Percentiles rank a stretch among this genome's conserved stretches.
Evolutionary conservation across 2,329 filamentous ascomycete species (phyloP).

Genomic region (Beauveria brongniartii): DNA sequence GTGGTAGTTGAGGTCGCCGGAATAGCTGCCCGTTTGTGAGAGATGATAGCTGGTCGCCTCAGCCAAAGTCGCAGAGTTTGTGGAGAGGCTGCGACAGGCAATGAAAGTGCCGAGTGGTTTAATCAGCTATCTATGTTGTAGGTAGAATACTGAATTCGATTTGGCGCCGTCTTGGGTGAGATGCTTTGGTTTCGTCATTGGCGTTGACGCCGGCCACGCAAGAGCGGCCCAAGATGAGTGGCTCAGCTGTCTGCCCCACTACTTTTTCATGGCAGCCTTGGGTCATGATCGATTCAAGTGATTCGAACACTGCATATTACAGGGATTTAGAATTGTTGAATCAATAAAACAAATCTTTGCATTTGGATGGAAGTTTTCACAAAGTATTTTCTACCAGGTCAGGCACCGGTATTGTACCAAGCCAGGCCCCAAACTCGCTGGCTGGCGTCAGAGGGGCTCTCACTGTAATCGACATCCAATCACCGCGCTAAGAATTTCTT

Average conservation of each 20-base stretch:
- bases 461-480: background rate
- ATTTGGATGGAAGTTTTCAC: background rate
- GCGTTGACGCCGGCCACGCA: conserved; percentile 8
- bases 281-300: background rate
- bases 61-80: background rate
- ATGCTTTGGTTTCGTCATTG: conserved; percentile 13
- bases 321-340: background rate
- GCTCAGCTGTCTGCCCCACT: conserved; percentile 8
- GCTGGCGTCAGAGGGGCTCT: background rate
- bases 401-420: no score
- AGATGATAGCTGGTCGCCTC: background rate
- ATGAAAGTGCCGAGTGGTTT: background rate
- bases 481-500: conserved; percentile 9
- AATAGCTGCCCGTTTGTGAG: background rate
- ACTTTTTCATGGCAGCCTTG: background rate
- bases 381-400: background rate
- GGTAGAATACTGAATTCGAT: background rate
- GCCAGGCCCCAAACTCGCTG: background rate
- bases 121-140: background rate
- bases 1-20: background rate
- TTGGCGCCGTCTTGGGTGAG: background rate
- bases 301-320: no score
- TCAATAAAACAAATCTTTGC: background rate
- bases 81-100: background rate
- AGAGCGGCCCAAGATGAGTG: conserved; percentile 8